These are phyloP conservation scores for Boletales sp. DNA, from an alignment of 768 basidiomycete species.

Conservation along the genomic window DNA sequence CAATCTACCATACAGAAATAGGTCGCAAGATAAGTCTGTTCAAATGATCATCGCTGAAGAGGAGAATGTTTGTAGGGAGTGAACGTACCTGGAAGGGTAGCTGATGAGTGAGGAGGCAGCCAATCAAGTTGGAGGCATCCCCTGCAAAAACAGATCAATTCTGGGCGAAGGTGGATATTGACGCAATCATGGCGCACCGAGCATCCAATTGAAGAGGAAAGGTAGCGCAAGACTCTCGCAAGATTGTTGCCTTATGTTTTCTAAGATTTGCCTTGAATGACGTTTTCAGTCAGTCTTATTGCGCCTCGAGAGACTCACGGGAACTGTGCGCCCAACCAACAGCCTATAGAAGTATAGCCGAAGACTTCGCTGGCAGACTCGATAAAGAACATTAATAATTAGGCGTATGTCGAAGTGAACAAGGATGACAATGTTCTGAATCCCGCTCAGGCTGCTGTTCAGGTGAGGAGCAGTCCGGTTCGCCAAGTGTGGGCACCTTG, in stretches of 20 bases:
- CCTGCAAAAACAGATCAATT: constrained; percentile 43
- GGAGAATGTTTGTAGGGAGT: background rate
- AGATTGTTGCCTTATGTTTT: constrained; percentile 71
- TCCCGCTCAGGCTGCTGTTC: constrained; percentile 1
- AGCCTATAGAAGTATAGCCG: constrained; percentile 68
- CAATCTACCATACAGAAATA: constrained; percentile 90
- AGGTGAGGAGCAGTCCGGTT: background rate
- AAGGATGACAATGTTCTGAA: background rate
- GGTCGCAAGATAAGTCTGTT: constrained; percentile 81
- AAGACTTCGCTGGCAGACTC: constrained; percentile 53
- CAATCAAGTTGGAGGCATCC: constrained; percentile 89
- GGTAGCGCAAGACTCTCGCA: constrained; percentile 91
- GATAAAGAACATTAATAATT: constrained; percentile 16
- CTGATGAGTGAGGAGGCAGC: constrained; percentile 88
- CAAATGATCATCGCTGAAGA: constrained; percentile 4
- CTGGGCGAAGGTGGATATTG: constrained; percentile 2
- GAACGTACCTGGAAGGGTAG: constrained; percentile 85
- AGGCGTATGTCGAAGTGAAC: constrained; percentile 5
- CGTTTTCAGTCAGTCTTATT: constrained; percentile 6
- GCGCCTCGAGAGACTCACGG: constrained; percentile 54
- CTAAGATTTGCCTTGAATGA: constrained; percentile 67
- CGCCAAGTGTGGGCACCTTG: no score
- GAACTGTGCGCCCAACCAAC: constrained; percentile 86
- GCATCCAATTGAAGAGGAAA: constrained; percentile 90
- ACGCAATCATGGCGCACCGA: constrained; percentile 52